phyloP scores from a whole-genome alignment of 257 asterid species.

The Nicotiana paniculata region DNA sequence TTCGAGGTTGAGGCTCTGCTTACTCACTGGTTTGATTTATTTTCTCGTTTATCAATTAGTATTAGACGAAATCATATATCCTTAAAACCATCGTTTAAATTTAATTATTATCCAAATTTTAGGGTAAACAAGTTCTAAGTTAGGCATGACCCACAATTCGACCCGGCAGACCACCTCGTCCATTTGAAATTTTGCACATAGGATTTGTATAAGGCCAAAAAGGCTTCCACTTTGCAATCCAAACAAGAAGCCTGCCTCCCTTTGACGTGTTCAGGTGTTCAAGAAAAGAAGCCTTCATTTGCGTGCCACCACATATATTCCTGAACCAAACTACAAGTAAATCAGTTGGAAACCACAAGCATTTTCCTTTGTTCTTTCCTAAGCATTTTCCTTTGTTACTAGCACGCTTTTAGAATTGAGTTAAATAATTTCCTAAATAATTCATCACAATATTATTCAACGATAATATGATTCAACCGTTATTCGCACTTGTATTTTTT shows the following conservation, averaged over 20 bases:
- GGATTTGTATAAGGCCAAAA: neutral
- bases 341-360: neutral
- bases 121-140: neutral
- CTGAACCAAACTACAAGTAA: neutral
- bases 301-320: neutral
- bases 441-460: neutral
- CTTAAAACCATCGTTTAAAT: no score
- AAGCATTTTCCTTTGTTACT: neutral
- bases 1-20: no score
- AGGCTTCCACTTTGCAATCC: neutral
- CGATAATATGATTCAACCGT: constrained; percentile 60
- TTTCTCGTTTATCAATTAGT: no score
- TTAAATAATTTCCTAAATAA: neutral
- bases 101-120: no score
- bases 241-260: neutral
- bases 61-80: no score
- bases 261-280: neutral
- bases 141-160: neutral
- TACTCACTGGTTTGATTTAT: no score
- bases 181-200: neutral
- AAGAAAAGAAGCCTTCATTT: neutral
- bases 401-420: neutral
- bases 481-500: constrained; percentile 45
- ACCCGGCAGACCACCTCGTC: neutral
- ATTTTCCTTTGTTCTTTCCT: neutral